Base-by-base conservation (phyloP, 768 basidiomycete species). In the Pleurotus pulmonarius region DNA sequence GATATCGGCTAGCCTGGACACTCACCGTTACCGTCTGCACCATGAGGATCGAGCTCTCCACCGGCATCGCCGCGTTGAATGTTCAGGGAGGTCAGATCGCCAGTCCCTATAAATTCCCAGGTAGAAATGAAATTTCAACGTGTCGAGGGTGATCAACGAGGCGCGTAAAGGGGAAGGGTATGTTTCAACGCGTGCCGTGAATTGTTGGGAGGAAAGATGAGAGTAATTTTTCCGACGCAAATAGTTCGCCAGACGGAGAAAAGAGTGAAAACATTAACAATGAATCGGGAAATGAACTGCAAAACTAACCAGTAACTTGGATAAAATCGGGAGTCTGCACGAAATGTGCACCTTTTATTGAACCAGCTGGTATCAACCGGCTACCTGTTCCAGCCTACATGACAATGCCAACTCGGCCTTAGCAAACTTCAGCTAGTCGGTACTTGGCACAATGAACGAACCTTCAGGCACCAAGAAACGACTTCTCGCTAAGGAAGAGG, bases 271-370 rank as follows among this genome's bases (percentile, higher is more conserved):
- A 44, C 8, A 13, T 22, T 6, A 16, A 13, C 43, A 25, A 25
- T 25, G 22, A 9, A 47, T 20, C 5, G 46, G 46, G 12, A 25
- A 47, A 18, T 29, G 16, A 37, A 3, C 61, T 61, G 29, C 25
- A 34, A 57, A 56, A 63, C 66, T 45, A 41, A 74, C 87, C 91
- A 39, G 83, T 85, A 54, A 90, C 71, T 63, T 88, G 88, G 34
- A 90, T 75, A 66, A 83, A 91, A 66, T 86, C 85, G n/a, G 87
- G 84, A 0, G 90, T 89, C 59, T 82, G 75, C 4, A 90, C 76
- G 65, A 89, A 82, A 65, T 86, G 87, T 15, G 81, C 86, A 49
- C 84, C 84, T 1, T 72, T 75, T 62, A 90, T 82, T n/a, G 85
- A 70, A 26, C 87, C 90, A 53, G 83, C 80, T 9, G 88, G 90